Evolutionary conservation across 768 basidiomycete species (phyloP), one percentile per base, ranked within the genome.

Genomic region (Phanerochaete carnosa): DNA sequence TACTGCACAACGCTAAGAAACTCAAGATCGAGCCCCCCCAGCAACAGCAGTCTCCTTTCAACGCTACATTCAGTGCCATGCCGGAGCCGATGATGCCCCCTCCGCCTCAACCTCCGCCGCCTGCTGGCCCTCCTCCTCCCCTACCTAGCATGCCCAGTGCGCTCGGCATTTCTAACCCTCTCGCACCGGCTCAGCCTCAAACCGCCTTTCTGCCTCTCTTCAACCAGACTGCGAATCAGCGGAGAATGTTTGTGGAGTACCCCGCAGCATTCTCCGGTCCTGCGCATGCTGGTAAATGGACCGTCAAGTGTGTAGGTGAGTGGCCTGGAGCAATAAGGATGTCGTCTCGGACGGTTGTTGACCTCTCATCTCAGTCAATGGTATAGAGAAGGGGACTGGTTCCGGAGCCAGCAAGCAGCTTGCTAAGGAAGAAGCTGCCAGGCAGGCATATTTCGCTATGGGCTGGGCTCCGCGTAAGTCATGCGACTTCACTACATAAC

Each of bases 351-450:
- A 11, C 23, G 15, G 37, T 43, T 29, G 30, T 32, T 57, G 7
- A 37, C 46, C 23, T 16, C 45, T 1, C 12, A 54, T 64, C 23
- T 37, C 46, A 39, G 90, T 89, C 54, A 87, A 90, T 65, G 88
- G 87, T 1, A 83, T 89, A 60, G 75, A 76, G 67, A 89, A 85
- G 66, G 90, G 90, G 12, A 72, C 76, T 52, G 90, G 90, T 1
- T 72, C 69, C n/a, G 88, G 88, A 29, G 75, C 78, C 55, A 88
- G 78, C 70, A 92, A 92, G 71, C 89, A 92, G 68, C 73, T 83
- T 1, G 90, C 90, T 7, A 92, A 90, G 71, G 90, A 92, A 67
- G 86, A 87, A 58, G 90, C 90, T 0, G 89, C 90, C 19, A 79
- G 82, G 59, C 76, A 84, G 65, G 90, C 90, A 9, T 90, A 83